Evolutionary conservation across 306 rosid species (phyloP).

Genomic region (Prunus mongolica): DNA sequence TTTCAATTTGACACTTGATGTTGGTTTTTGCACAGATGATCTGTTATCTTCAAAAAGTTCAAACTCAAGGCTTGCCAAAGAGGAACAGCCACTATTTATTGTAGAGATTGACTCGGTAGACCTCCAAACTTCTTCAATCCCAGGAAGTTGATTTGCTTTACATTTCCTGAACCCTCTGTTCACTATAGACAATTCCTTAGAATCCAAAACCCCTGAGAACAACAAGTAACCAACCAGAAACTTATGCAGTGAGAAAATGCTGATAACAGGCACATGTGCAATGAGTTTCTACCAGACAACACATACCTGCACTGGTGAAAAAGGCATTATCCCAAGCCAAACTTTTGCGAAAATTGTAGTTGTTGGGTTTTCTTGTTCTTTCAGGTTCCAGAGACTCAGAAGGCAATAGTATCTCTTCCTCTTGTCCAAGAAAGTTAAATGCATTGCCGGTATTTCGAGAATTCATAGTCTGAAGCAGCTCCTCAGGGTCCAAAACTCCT

Average conservation of each 20-base stretch:
- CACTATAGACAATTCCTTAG: slow-evolving; percentile 47
- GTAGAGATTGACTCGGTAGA: slow-evolving; percentile 39
- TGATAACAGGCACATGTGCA: not conserved
- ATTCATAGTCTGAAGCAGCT: slow-evolving; percentile 36
- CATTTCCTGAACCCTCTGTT: slow-evolving; percentile 46
- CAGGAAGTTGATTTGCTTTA: slow-evolving; percentile 23
- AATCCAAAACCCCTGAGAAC: slow-evolving; percentile 52
- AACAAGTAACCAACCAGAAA: not conserved
- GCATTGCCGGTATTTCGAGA: slow-evolving; percentile 7
- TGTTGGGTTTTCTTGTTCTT: slow-evolving; percentile 2
- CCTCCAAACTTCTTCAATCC: slow-evolving; percentile 28
- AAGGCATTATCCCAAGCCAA: slow-evolving; percentile 71
- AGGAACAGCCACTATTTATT: slow-evolving; percentile 30
- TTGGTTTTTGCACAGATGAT: slow-evolving; percentile 16
- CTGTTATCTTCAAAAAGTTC: slow-evolving; percentile 45
- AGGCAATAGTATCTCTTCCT: slow-evolving; percentile 33
- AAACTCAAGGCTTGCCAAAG: slow-evolving; percentile 49
- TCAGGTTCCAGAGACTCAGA: slow-evolving; percentile 34
- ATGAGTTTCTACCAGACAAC: not conserved
- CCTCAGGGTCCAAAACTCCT: slow-evolving; percentile 67
- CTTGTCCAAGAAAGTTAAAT: slow-evolving; percentile 28
- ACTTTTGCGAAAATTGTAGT: slow-evolving; percentile 39
- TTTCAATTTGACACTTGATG: slow-evolving; percentile 24
- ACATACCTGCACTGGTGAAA: slow-evolving; percentile 54
- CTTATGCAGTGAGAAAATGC: not conserved